These are phyloP conservation scores for Vitrella brassicaformis DNA, from an alignment of 73 alveolate genomes.

Conservation along the genomic window DNA sequence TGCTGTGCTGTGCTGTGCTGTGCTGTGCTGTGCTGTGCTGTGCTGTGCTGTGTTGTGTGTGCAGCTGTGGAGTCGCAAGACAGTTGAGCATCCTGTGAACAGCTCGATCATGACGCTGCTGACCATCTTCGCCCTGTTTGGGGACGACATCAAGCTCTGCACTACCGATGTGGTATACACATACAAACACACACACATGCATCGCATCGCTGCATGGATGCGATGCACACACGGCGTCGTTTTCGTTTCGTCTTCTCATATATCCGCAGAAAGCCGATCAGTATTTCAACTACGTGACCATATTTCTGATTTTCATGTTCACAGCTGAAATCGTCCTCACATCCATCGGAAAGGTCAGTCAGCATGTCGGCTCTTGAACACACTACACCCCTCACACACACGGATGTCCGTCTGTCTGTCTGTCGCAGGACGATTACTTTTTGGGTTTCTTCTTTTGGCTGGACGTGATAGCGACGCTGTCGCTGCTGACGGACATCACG, in stretches of 20 bases:
- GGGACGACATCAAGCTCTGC: neutral
- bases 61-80: neutral
- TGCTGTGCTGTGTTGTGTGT: too few relatives aligned
- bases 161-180: neutral
- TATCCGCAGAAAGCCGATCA: neutral
- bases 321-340: conserved; percentile 26
- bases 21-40: too few relatives aligned
- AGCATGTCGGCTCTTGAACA: too few relatives aligned
- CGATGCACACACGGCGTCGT: too few relatives aligned
- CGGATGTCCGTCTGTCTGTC: neutral
- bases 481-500: conserved; percentile 4
- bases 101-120: neutral
- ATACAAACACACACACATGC: neutral
- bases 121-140: neutral
- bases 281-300: conserved; percentile 5
- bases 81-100: neutral
- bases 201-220: too few relatives aligned
- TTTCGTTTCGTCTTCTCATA: too few relatives aligned
- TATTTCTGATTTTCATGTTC: conserved; percentile 8
- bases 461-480: conserved; percentile 1
- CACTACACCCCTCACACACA: too few relatives aligned
- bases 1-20: too few relatives aligned
- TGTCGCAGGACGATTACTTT: neutral
- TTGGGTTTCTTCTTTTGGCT: conserved; percentile 2
- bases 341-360: conserved; percentile 4